Percentiles rank a stretch among this genome's conserved stretches.
These are phyloP conservation scores for Novymonas esmeraldas DNA, from an alignment of 208 protist genomes.

Conservation along the genomic window DNA sequence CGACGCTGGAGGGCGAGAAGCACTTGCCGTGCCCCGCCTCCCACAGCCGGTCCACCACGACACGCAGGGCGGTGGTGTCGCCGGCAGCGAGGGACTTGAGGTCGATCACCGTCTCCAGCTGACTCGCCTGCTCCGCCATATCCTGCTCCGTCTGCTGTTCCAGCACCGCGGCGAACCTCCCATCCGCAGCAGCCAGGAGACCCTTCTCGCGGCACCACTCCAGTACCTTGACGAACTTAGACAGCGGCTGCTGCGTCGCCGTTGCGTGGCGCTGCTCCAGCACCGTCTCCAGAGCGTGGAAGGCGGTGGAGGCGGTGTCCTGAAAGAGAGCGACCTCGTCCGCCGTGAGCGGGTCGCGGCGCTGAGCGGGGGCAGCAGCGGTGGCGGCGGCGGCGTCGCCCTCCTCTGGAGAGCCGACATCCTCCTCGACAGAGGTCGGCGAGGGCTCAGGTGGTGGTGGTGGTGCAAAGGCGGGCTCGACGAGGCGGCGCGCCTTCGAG, in stretches of 20 bases:
- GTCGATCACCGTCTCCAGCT: constrained; percentile 79
- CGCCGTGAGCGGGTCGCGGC: constrained; percentile 21
- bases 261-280: constrained; percentile 27
- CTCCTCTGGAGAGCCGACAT: not conserved
- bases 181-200: constrained; percentile 37
- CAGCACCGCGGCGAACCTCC: constrained; percentile 32
- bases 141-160: constrained; percentile 42
- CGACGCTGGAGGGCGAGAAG: constrained; percentile 67
- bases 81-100: constrained; percentile 63
- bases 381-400: not conserved
- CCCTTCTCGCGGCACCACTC: constrained; percentile 54
- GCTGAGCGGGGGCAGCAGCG: not conserved
- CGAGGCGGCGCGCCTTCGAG: constrained; percentile 76
- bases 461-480: constrained; percentile 21
- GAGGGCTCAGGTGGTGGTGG: not conserved
- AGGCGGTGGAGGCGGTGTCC: constrained; percentile 20
- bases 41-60: constrained; percentile 64
- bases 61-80: constrained; percentile 43
- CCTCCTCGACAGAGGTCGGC: not conserved
- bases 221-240: constrained; percentile 57
- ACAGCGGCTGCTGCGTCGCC: constrained; percentile 51
- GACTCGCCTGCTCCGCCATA: constrained; percentile 47
- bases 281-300: constrained; percentile 38
- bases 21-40: constrained; percentile 29
- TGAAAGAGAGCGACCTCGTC: constrained; percentile 49